phyloP scores from a whole-genome alignment of 257 asterid genomes.

The Przewalskia tangutica region DNA sequence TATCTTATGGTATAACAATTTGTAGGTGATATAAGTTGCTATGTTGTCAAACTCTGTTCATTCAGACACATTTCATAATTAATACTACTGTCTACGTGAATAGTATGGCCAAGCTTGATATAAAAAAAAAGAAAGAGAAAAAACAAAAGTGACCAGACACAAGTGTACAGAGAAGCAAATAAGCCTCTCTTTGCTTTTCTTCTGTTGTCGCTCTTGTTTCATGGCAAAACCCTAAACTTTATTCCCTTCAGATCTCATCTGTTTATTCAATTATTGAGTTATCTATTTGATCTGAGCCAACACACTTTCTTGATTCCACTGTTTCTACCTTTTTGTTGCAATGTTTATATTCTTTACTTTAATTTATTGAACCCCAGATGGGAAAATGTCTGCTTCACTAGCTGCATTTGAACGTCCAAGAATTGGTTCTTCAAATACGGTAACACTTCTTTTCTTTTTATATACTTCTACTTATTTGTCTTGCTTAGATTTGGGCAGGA shows the following conservation, averaged over 20 bases:
- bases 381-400: conserved; percentile 41
- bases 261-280: neutral
- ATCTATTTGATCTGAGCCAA: neutral
- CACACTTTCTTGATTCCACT: neutral
- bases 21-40: no score
- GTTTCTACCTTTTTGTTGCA: neutral
- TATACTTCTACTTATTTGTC: no score
- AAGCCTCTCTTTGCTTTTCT: neutral
- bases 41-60: no score
- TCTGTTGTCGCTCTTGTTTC: neutral
- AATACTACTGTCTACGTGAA: no score
- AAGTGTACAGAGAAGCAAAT: conserved; percentile 1
- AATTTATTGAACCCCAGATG: neutral
- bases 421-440: conserved; percentile 79
- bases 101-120: no score
- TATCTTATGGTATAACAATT: no score
- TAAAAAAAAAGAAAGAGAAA: no score
- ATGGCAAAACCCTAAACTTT: neutral
- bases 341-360: no score
- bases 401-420: conserved; percentile 89
- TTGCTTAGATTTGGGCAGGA: no score
- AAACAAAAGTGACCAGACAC: neutral
- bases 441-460: conserved; percentile 8
- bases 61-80: no score
- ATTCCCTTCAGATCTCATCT: neutral